These are phyloP conservation scores for Talaromyces nanjingensis DNA, from an alignment of 495 filamentous ascomycete species.

Conservation along the genomic window DNA sequence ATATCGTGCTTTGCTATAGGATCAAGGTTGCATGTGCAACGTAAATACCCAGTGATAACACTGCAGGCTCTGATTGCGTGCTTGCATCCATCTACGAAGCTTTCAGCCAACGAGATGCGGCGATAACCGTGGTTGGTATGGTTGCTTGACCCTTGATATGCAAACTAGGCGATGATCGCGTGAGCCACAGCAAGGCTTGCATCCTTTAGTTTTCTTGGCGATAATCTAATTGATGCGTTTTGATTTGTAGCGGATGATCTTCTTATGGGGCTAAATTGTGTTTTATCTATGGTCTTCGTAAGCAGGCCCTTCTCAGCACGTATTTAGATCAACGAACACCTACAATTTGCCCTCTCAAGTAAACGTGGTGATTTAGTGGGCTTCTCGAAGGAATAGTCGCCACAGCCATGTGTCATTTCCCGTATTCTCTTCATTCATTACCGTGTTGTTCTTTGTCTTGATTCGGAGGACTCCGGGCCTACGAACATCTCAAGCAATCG, in stretches of 20 bases:
- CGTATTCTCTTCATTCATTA: not conserved
- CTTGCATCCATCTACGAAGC: not conserved
- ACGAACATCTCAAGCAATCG: not conserved
- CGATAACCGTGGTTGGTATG: not conserved
- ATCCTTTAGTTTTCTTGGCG: not conserved
- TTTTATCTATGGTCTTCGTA: not conserved
- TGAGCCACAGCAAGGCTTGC: not conserved
- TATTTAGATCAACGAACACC: not conserved
- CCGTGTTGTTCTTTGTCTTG: not conserved
- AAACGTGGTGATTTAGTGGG: not conserved
- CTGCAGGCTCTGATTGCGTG: constrained; percentile 10
- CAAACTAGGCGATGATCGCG: not conserved
- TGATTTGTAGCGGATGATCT: not conserved
- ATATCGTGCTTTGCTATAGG: not conserved
- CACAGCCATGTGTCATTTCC: not conserved
- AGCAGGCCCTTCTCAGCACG: not conserved
- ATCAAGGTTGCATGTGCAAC: not conserved
- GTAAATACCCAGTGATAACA: constrained; percentile 5
- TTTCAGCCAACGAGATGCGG: not conserved
- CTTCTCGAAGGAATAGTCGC: not conserved
- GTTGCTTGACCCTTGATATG: not conserved
- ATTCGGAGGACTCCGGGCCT: not conserved
- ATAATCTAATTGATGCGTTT: not conserved
- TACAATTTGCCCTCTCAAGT: not conserved
- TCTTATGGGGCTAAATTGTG: not conserved